Evolutionary conservation across 257 asterid genomes (phyloP), one percentile per base, ranked within the genome.

Genomic region (Jacaranda copaia): DNA sequence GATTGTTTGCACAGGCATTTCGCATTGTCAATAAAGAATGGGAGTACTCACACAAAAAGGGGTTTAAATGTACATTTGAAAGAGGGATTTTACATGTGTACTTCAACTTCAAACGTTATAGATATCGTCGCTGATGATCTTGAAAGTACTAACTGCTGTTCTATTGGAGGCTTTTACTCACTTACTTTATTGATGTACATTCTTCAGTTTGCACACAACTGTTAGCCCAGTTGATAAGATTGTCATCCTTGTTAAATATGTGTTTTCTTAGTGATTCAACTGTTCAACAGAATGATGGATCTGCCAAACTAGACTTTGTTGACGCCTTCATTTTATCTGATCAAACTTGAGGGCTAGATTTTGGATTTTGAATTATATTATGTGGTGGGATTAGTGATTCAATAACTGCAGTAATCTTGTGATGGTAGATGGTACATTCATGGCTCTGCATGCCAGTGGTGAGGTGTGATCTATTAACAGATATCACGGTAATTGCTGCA

Each of bases 1-100:
- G 8, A 4, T 69, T 48, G 25, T 68, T 62, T 64, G 51, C 43
- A 70, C 82, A 89, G 92, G 92, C 96, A 19, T 92, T 92, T 79
- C 89, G 93, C 60, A 89, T 90, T 32, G 95, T 92, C 25, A 92
- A 93, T 73, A 91, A 88, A 81, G 97, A 93, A 75, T 93, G 98
- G 97, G 98, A 93, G 73, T 89, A 87, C 75, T 89, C 96, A 0
- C 97, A 90, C 83, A 92, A 92, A 78, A 92, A 92, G 77, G 97
- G 97, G n/a, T 91, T 89, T 81, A 93, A 89, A 68, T 85, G 92
- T 69, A 88, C 96, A 1, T 94, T 94, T 32, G 97, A 94, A 72
- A 70, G 96, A 3, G 98, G 97, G 25, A 92, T 94, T 55, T 80
- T 94, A 18, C 97, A 89, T 36, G 79, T 92, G 51, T 89, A 92